Evolutionary conservation across 148 eudicot species (phyloP).

Genomic region (Rheum nobile): DNA sequence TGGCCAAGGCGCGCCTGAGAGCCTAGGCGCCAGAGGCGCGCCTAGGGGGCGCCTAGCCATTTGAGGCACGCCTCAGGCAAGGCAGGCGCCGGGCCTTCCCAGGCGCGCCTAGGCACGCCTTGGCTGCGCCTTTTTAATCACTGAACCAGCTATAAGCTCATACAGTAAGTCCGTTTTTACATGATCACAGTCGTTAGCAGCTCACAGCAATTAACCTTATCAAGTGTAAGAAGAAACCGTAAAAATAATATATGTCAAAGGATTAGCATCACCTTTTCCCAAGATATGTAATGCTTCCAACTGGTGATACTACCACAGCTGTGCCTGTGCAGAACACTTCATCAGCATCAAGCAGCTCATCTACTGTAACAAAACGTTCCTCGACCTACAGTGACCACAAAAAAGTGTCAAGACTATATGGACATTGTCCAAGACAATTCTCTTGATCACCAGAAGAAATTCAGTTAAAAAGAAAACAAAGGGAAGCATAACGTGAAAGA

Average conservation of each 20-base stretch:
- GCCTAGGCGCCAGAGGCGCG: too few species aligned
- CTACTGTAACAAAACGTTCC: conserved; percentile 68
- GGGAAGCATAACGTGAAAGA: not conserved
- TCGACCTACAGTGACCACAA: conserved; percentile 37
- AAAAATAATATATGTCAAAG: too few species aligned
- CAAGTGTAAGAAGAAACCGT: not conserved
- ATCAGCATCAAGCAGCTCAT: conserved; percentile 86
- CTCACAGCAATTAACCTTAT: not conserved
- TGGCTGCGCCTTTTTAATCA: too few species aligned
- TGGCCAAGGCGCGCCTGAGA: too few species aligned
- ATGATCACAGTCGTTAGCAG: not conserved
- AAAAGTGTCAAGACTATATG: not conserved
- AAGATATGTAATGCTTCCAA: conserved; percentile 82
- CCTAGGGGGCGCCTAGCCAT: too few species aligned
- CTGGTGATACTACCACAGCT: conserved; percentile 91
- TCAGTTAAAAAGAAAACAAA: not conserved
- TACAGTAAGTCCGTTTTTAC: not conserved
- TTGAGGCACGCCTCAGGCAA: too few species aligned
- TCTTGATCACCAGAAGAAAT: not conserved
- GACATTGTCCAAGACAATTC: not conserved
- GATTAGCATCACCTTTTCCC: conserved; percentile 46
- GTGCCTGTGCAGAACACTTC: conserved; percentile 99
- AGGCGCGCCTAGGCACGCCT: too few species aligned
- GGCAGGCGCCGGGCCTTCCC: too few species aligned
- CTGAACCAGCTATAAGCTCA: too few species aligned